A percentile compares a stretch with the other conserved stretches of the same genome.
Evolutionary conservation across 1,284 basidiomycete species (phyloP).

Genomic region (Naganishia sp.): DNA sequence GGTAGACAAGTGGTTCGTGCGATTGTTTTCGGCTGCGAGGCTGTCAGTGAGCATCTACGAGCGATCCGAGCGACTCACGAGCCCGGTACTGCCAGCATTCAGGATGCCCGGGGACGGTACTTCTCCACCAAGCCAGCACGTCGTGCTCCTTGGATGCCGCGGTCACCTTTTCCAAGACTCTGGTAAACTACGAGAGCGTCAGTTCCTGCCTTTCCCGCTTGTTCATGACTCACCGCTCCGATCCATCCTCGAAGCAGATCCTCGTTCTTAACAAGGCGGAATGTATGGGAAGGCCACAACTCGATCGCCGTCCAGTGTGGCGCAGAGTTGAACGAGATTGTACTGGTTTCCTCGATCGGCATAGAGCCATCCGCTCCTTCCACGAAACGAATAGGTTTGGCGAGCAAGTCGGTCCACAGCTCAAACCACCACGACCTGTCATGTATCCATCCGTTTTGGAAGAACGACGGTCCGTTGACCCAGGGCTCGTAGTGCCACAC

Average conservation of each 20-base stretch:
- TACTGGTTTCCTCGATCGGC: slow-evolving; percentile 14
- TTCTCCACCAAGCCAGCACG: slow-evolving; percentile 23
- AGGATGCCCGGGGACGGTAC: slow-evolving; percentile 11
- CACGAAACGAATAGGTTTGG: slow-evolving; percentile 1
- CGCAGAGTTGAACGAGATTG: slow-evolving; percentile 21
- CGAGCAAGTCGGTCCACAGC: slow-evolving; percentile 21
- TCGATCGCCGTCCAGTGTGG: slow-evolving; percentile 26
- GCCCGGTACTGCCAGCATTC: slow-evolving; percentile 21
- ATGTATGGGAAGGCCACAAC: background rate
- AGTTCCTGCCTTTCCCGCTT: background rate
- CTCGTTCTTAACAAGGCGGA: slow-evolving; percentile 2
- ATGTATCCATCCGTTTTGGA: slow-evolving; percentile 16
- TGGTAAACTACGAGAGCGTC: background rate
- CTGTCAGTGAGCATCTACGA: background rate
- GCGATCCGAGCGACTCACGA: background rate
- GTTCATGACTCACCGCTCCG: slow-evolving; percentile 12
- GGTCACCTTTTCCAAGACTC: background rate
- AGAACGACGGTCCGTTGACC: background rate
- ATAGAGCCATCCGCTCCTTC: background rate
- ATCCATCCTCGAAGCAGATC: slow-evolving; percentile 18
- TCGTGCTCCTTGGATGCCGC: background rate
- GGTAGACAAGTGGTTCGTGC: slow-evolving; percentile 15
- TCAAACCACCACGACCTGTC: slow-evolving; percentile 19
- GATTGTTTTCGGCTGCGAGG: slow-evolving; percentile 23
- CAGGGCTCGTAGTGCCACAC: slow-evolving; percentile 12